These are phyloP conservation scores for Chlorophyllum brunneum DNA, from an alignment of 768 basidiomycete species.

Conservation along the genomic window DNA sequence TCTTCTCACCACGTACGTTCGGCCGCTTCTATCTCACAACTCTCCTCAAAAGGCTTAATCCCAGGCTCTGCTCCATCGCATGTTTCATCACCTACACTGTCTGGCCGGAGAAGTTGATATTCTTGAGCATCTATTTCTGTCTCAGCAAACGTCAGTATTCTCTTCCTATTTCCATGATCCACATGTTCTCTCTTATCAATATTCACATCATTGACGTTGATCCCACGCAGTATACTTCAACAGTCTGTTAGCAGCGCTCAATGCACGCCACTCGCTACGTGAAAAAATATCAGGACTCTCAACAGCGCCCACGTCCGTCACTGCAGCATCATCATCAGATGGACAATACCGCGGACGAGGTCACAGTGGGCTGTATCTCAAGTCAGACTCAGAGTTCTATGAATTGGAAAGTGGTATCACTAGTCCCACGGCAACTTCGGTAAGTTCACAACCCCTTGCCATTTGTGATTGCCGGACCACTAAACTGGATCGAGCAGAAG, in stretches of 20 bases:
- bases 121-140: conserved; percentile 24
- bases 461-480: neutral
- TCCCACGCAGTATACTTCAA: conserved; percentile 20
- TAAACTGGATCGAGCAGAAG: neutral
- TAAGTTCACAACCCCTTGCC: neutral
- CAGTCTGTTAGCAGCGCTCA: conserved; percentile 18
- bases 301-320: conserved; percentile 3
- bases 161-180: neutral
- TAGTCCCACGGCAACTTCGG: neutral
- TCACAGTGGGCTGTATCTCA: too few species aligned
- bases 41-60: too few species aligned
- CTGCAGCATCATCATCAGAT: neutral
- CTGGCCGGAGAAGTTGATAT: conserved; percentile 23
- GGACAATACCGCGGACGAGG: neutral
- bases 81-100: conserved; percentile 23
- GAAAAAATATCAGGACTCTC: conserved; percentile 8
- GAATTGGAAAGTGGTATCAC: too few species aligned
- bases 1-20: conserved; percentile 20
- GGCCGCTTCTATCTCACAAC: too few species aligned
- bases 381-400: neutral
- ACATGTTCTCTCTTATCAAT: neutral
- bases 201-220: neutral
- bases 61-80: conserved; percentile 20
- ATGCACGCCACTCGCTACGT: conserved; percentile 12
- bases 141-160: conserved; percentile 20